Percentiles rank a stretch among this genome's conserved stretches.
Evolutionary conservation across 306 rosid genomes (phyloP).

Genomic region (Prunus campanulata): DNA sequence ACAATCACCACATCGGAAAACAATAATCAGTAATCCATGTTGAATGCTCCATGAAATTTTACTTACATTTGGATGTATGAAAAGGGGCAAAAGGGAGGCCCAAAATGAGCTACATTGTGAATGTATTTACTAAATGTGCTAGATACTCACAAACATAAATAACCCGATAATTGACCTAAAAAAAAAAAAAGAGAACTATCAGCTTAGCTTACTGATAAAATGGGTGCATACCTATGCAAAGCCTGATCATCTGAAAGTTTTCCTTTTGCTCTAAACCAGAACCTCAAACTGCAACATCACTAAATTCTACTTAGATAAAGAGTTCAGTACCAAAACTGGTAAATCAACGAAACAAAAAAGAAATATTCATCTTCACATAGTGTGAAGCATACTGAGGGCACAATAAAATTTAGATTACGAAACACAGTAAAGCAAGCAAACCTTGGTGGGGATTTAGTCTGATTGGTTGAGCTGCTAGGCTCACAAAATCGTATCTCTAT

Average conservation of each 20-base stretch:
- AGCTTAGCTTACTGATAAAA: constrained; percentile 10
- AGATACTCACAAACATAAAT: constrained; percentile 3
- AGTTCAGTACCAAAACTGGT: constrained; percentile 3
- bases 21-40: background rate
- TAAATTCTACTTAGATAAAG: constrained; percentile 11
- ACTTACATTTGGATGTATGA: background rate
- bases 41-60: background rate
- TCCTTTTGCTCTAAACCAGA: constrained; percentile 92
- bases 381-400: constrained; percentile 4
- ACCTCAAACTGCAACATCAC: constrained; percentile 66
- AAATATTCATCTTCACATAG: background rate
- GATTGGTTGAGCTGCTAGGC: constrained; percentile 64
- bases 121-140: background rate
- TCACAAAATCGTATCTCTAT: constrained; percentile 95
- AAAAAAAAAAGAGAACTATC: no score
- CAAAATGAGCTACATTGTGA: background rate
- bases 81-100: background rate
- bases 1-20: background rate
- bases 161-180: constrained; percentile 1
- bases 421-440: constrained; percentile 31
- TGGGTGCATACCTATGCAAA: constrained; percentile 68
- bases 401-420: constrained; percentile 21
- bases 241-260: constrained; percentile 93
- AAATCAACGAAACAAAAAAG: background rate
- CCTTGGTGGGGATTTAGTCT: constrained; percentile 91